Evolutionary conservation across 176 grass and related monocot genomes (phyloP), one percentile per base, ranked within the genome.

Genomic region (Tuctoria greenei): DNA sequence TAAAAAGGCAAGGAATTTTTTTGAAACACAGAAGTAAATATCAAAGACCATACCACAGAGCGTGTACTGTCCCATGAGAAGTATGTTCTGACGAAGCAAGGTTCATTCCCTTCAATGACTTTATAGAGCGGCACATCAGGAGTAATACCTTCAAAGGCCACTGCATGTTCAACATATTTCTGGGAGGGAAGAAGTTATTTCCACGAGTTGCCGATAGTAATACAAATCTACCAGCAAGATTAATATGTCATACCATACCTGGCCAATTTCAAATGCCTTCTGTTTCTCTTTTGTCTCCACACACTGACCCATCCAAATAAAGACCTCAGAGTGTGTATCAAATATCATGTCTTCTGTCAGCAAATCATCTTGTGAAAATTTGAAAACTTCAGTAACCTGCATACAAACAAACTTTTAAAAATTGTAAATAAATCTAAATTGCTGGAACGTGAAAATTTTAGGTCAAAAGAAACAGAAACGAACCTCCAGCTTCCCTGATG

Each of bases 301-400:
- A 77, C 79, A 86, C 59, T 89, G 89, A 79, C 95, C 95, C 69
- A 94, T 80, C 95, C 95, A 98, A 76, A 98, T 74, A 76, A 98
- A 92, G 69, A 98, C 82, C 80, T 98, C 95, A 26, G 65, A 67
- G 31, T 80, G 86, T 72, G 91, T 98, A 76, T 94, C 91, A 76
- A 94, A 79, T 82, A 92, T 73, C 84, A 98, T 77, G 47, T 94
- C 95, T 86, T 98, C 95, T 4, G 95, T 94, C 77, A 98, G 83
- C 38, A 98, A 78, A 86, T 98, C 91, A 79, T 98, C 95, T 98
- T 98, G 95, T 57, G 91, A 92, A 84, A 94, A 98, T 82, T 98
- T 98, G 68, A 70, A 94, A 79, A 94, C 75, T 79, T 98, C 91
- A 17, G 68, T 76, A 76, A 94, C 86, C 91, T 98, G 57, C 31